Conservation (phyloP, 345 rosid genomes). For the Linum usitatissimum region DNA sequence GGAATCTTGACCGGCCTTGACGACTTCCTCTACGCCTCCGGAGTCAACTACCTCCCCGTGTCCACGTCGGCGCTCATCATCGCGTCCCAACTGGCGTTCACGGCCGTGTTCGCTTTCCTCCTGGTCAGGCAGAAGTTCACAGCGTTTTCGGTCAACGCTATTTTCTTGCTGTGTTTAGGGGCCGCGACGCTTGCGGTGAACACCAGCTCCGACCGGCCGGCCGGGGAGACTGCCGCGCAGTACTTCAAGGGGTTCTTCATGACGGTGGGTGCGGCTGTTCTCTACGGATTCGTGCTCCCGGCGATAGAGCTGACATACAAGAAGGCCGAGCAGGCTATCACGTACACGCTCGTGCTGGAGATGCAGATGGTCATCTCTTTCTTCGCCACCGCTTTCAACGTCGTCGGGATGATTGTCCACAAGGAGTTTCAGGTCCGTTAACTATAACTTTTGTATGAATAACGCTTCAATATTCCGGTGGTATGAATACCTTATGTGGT, state of each 20-base stretch:
- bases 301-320: constrained; percentile 18
- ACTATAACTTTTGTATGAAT: too few relatives aligned
- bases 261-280: constrained; percentile 21
- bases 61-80: constrained; percentile 2
- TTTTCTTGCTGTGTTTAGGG: background rate
- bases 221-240: constrained; percentile 11
- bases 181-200: background rate
- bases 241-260: constrained; percentile 20
- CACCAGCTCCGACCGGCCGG: constrained; percentile 22
- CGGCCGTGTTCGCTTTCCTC: background rate
- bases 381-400: constrained; percentile 25
- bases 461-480: too few relatives aligned
- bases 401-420: constrained; percentile 19
- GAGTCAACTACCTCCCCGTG: background rate
- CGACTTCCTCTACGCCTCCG: background rate
- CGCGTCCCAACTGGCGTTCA: constrained; percentile 1
- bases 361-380: constrained; percentile 26
- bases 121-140: constrained; percentile 4
- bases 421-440: constrained; percentile 20
- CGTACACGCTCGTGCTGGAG: constrained; percentile 26
- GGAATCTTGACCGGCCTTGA: constrained; percentile 12
- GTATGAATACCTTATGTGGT: too few relatives aligned
- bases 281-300: constrained; percentile 28
- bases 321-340: constrained; percentile 17
- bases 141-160: background rate